phyloP scores from a whole-genome alignment of 2,329 filamentous ascomycete species.

The Penicillium concentricum region DNA sequence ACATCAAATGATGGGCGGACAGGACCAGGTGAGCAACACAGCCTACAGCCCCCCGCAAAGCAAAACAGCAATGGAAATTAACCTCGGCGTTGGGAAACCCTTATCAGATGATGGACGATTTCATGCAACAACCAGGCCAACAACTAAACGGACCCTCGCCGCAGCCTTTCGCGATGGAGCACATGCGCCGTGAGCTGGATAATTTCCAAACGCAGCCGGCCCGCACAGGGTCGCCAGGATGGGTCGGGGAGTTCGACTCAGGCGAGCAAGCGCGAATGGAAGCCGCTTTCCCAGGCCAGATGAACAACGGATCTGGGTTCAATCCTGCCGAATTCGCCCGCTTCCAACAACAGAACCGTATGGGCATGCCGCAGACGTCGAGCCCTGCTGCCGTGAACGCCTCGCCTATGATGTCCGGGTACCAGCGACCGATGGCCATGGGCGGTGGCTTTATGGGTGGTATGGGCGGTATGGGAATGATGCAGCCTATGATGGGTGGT shows the following conservation, averaged over 20 bases:
- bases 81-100: conserved; percentile 28
- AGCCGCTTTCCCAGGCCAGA: conserved; percentile 61
- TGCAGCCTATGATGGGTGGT: conserved; percentile 47
- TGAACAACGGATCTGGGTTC: conserved; percentile 60
- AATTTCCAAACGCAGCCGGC: conserved; percentile 50
- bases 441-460: conserved; percentile 43
- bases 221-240: conserved; percentile 56
- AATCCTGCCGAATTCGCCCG: conserved; percentile 81
- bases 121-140: conserved; percentile 74
- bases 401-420: conserved; percentile 61
- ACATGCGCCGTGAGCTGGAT: conserved; percentile 63
- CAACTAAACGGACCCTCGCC: conserved; percentile 54
- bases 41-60: background rate
- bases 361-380: conserved; percentile 56
- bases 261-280: conserved; percentile 69
- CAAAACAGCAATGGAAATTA: conserved; percentile 3
- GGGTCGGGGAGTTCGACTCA: conserved; percentile 65
- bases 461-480: conserved; percentile 52
- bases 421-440: conserved; percentile 48
- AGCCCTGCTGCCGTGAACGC: conserved; percentile 55
- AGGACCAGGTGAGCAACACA: conserved; percentile 62
- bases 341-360: conserved; percentile 73
- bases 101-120: conserved; percentile 83
- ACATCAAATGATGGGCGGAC: conserved; percentile 64
- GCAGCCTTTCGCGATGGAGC: conserved; percentile 64